phyloP scores from a whole-genome alignment of 2,329 filamentous ascomycete genomes.

The Blastomyces gilchristii region DNA sequence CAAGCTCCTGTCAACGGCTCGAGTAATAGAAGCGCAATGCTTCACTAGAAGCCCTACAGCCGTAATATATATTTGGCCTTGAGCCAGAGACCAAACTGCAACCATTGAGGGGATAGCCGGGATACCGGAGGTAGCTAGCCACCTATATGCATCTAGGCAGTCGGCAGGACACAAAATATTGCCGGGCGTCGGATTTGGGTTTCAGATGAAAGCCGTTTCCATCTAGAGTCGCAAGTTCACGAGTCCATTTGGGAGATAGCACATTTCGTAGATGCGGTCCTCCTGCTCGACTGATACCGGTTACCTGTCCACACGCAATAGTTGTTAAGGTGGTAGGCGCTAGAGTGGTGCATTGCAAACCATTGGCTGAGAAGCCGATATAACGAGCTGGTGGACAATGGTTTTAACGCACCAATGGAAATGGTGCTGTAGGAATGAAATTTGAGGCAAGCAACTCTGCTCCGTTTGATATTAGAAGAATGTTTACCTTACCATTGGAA shows the following conservation, averaged over 20 bases:
- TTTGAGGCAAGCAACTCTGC: not conserved
- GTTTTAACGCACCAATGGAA: not conserved
- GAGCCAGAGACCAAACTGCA: not conserved
- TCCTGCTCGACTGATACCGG: not conserved
- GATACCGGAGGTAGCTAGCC: too few species aligned
- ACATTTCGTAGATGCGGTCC: not conserved
- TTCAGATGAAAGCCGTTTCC: too few species aligned
- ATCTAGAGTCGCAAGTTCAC: not conserved
- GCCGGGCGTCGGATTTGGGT: too few species aligned
- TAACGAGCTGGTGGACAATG: not conserved
- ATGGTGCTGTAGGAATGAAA: not conserved
- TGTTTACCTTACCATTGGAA: not conserved
- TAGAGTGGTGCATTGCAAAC: not conserved
- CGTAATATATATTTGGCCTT: not conserved
- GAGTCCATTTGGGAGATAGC: not conserved
- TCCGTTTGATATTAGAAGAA: not conserved
- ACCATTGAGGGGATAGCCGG: not conserved
- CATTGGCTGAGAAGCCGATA: not conserved
- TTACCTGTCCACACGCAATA: not conserved
- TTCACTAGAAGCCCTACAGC: not conserved
- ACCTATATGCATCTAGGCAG: not conserved
- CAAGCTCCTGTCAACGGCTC: not conserved
- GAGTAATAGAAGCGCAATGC: not conserved
- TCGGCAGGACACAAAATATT: not conserved
- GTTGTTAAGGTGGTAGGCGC: not conserved